Evolutionary conservation across 768 basidiomycete genomes (phyloP).

Genomic region (Crepidotus variabilis): DNA sequence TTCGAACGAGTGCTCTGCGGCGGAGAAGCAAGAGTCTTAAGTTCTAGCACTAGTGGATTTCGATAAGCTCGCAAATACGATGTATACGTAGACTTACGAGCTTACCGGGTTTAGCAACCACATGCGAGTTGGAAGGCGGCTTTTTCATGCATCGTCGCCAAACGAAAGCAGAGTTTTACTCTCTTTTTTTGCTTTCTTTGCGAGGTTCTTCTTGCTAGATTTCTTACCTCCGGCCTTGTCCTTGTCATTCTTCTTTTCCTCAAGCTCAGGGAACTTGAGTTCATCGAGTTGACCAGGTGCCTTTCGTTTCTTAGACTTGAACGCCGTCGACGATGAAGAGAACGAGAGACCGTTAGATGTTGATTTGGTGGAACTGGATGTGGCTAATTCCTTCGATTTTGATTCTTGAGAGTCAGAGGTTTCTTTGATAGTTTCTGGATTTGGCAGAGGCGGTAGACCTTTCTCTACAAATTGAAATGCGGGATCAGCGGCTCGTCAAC

Average conservation of each 20-base stretch:
- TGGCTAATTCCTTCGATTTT: conserved; percentile 16
- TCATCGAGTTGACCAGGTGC: conserved; percentile 30
- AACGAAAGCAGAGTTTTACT: conserved; percentile 53
- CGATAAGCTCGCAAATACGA: too few species aligned
- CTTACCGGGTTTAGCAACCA: too few species aligned
- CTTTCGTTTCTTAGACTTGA: conserved; percentile 37
- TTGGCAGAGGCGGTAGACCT: conserved; percentile 53
- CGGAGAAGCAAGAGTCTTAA: too few species aligned
- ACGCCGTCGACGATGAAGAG: conserved; percentile 35
- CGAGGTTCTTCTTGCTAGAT: conserved; percentile 21
- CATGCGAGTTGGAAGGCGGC: not conserved
- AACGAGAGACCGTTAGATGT: conserved; percentile 35
- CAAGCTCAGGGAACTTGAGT: conserved; percentile 17
- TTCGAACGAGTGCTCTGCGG: too few species aligned
- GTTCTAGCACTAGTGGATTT: too few species aligned
- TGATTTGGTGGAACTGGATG: conserved; percentile 9
- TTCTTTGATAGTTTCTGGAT: conserved; percentile 23
- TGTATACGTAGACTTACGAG: too few species aligned
- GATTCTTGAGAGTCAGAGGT: conserved; percentile 10
- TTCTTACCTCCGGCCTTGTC: conserved; percentile 20
- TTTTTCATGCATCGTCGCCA: conserved; percentile 53
- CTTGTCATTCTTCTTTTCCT: conserved; percentile 17
- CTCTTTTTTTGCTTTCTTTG: conserved; percentile 52
- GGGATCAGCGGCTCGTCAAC: conserved; percentile 2
- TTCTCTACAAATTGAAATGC: conserved; percentile 40